These are phyloP conservation scores for Microthyrium microscopicum DNA, from an alignment of 2,329 filamentous ascomycete genomes.

Conservation along the genomic window DNA sequence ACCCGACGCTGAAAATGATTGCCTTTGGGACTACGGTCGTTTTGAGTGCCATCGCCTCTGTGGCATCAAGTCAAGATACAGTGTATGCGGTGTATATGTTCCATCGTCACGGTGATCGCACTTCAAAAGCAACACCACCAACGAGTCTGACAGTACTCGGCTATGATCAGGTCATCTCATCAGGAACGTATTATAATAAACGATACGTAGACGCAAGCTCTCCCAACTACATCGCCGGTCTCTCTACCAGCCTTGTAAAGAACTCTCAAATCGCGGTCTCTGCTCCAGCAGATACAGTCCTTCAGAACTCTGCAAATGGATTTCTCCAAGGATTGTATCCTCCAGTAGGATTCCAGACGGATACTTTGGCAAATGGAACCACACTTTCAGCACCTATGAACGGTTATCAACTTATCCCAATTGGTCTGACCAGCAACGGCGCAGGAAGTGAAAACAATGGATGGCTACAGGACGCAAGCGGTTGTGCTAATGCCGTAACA, in stretches of 20 bases:
- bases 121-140: constrained; percentile 56
- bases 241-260: constrained; percentile 50
- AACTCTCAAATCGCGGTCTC: constrained; percentile 55
- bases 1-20: too few species aligned
- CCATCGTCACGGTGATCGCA: constrained; percentile 78
- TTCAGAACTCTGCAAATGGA: constrained; percentile 62
- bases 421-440: constrained; percentile 44
- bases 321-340: constrained; percentile 84
- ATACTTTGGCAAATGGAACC: constrained; percentile 56
- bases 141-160: constrained; percentile 65
- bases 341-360: constrained; percentile 40
- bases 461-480: constrained; percentile 42
- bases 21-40: too few species aligned
- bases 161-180: constrained; percentile 55
- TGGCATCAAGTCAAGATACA: constrained; percentile 46
- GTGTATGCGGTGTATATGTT: constrained; percentile 75
- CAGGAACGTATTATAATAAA: constrained; percentile 58
- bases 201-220: constrained; percentile 54
- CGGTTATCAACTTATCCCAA: constrained; percentile 72
- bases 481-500: constrained; percentile 36
- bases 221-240: constrained; percentile 42
- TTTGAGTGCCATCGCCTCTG: too few species aligned
- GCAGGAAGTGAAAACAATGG: constrained; percentile 25
- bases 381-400: constrained; percentile 49
- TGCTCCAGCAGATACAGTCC: constrained; percentile 57